phyloP scores from a whole-genome alignment of 345 rosid genomes.

The Hibiscus tridactylites region DNA sequence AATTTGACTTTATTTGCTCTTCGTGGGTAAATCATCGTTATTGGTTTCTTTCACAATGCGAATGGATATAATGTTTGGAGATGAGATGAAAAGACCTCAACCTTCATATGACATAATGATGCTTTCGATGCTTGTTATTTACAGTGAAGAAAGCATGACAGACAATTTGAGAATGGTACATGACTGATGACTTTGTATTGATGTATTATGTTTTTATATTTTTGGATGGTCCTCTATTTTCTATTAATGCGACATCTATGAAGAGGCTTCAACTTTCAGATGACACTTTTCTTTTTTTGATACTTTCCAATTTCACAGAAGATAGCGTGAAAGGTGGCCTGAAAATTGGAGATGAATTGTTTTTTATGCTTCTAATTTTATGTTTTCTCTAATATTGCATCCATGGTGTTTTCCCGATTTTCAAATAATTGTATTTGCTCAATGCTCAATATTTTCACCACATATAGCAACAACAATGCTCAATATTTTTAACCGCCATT shows the following conservation, averaged over 20 bases:
- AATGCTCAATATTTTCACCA: neutral
- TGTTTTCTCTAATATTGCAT: neutral
- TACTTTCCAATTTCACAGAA: neutral
- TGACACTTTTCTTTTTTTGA: neutral
- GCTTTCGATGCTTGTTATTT: no score
- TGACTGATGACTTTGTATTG: no score
- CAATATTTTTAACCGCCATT: no score
- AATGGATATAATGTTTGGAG: no score
- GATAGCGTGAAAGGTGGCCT: neutral
- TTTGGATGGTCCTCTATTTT: no score
- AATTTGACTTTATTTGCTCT: neutral
- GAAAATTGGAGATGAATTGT: neutral
- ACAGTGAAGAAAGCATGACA: no score
- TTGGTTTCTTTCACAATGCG: neutral
- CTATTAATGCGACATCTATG: neutral
- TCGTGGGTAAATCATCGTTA: neutral
- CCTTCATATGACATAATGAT: no score
- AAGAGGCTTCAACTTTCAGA: neutral
- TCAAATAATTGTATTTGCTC: neutral
- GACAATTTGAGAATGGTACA: no score
- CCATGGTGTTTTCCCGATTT: neutral
- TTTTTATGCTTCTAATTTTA: neutral
- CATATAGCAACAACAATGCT: neutral
- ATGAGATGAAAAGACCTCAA: no score
- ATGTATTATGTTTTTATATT: no score